Conservation (phyloP, 371 early-diverging fungal genomes). For the Conidiobolus incongruus region DNA sequence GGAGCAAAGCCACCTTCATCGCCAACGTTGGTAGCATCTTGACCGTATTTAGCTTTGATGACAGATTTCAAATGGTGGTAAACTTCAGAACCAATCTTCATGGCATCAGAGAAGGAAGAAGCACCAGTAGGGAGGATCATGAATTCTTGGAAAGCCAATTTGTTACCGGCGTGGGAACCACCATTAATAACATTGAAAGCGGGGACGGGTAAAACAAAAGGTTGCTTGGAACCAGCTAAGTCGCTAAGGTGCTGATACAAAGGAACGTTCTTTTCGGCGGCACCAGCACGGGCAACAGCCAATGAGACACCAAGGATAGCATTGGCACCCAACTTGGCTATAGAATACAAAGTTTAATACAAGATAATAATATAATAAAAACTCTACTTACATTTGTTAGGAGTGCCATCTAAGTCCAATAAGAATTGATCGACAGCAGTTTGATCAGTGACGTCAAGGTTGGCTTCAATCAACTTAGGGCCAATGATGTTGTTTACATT, state of each 20-base stretch:
- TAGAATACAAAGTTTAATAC: neutral
- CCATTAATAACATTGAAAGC: slow-evolving; percentile 99
- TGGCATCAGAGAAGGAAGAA: slow-evolving; percentile 76
- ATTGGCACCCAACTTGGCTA: slow-evolving; percentile 84
- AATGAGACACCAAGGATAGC: slow-evolving; percentile 95
- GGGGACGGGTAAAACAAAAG: slow-evolving; percentile 87
- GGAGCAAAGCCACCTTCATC: slow-evolving; percentile 99
- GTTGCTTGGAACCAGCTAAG: slow-evolving; percentile 52
- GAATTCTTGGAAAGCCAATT: slow-evolving; percentile 98
- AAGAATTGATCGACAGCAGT: slow-evolving; percentile 78
- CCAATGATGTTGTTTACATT: slow-evolving; percentile 80
- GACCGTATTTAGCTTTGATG: slow-evolving; percentile 95
- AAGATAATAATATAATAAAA: neutral
- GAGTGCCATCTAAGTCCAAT: slow-evolving; percentile 78
- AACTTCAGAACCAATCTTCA: slow-evolving; percentile 93
- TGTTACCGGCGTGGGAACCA: slow-evolving; percentile 98
- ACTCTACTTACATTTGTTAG: slow-evolving; percentile 69
- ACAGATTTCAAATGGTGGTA: slow-evolving; percentile 85
- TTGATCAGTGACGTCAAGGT: slow-evolving; percentile 66
- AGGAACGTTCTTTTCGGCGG: slow-evolving; percentile 72
- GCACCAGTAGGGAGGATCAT: slow-evolving; percentile 98
- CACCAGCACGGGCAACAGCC: slow-evolving; percentile 90
- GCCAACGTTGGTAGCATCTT: slow-evolving; percentile 96
- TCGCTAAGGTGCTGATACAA: slow-evolving; percentile 83
- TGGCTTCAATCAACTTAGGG: slow-evolving; percentile 46